Conservation (phyloP, 768 basidiomycete species). For the Pleurotus tuber-regium region DNA sequence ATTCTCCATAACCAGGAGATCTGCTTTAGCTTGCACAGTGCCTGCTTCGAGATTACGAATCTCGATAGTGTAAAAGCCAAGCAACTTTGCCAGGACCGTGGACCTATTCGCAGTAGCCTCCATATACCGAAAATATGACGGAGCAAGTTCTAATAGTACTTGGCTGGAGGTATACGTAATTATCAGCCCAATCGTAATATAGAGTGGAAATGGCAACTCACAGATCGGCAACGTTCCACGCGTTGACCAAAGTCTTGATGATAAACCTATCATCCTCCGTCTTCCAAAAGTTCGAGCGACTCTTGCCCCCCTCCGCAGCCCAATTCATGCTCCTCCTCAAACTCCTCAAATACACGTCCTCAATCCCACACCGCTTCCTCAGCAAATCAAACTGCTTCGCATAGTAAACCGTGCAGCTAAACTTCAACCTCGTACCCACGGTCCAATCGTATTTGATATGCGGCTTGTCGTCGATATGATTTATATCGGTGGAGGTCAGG, state of each 20-base stretch:
- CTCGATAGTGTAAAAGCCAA: conserved; percentile 81
- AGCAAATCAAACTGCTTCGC: conserved; percentile 77
- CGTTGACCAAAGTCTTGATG: conserved; percentile 82
- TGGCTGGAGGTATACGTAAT: conserved; percentile 42
- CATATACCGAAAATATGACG: conserved; percentile 79
- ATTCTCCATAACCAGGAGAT: conserved; percentile 85
- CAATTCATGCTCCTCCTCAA: conserved; percentile 60
- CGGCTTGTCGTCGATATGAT: conserved; percentile 63
- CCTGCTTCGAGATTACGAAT: conserved; percentile 72
- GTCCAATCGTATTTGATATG: conserved; percentile 86
- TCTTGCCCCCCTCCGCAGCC: conserved; percentile 80
- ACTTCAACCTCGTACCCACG: conserved; percentile 68
- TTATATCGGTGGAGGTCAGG: conserved; percentile 37
- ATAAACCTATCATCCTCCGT: conserved; percentile 75
- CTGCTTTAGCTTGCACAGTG: conserved; percentile 60
- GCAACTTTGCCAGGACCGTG: conserved; percentile 72
- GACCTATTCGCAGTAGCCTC: conserved; percentile 64
- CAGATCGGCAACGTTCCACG: conserved; percentile 87
- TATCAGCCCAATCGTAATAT: not conserved
- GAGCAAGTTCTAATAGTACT: conserved; percentile 73
- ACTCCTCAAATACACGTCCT: conserved; percentile 58
- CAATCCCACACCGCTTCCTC: conserved; percentile 64
- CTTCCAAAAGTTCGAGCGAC: conserved; percentile 80
- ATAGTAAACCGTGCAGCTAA: conserved; percentile 82
- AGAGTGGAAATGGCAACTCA: conserved; percentile 33